Evolutionary conservation across 2,329 filamentous ascomycete species (phyloP), one percentile per base, ranked within the genome.

Genomic region (Ophiostoma ips): DNA sequence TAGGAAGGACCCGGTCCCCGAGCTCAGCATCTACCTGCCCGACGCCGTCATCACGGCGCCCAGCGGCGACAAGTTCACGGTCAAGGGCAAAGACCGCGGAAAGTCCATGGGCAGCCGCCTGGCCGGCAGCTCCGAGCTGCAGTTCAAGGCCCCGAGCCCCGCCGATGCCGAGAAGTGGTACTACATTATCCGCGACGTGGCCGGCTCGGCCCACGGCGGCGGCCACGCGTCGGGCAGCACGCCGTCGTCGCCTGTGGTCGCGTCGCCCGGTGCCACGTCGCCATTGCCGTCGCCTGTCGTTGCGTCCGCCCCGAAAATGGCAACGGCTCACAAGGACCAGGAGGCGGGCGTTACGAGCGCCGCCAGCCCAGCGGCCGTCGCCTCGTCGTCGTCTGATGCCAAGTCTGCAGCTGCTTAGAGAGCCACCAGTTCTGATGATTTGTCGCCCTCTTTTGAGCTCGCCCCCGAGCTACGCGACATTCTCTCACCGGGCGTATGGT

Each of bases 1-100:
- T 48, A 72, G 74, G 45, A 68, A 78, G 59, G 87, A 94, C 54
- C 87, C 87, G 10, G 73, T 76, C 51, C 90, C 92, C 0, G 90
- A 98, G 63, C 71, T 92, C 37, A 92, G 85, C 13, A 79, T 98
- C 57, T 96, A 90, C 66, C 79, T 98, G 1, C 89, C 92, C 11
- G 92, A 98, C 59, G 94, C 90, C 58, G 67, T 82, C 43, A 77
- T 96, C 51, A 87, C 88, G 52, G 61, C 68, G 1, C 76, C 77
- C 12, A 80, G 73, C 56, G 88, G 84, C 49, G 77, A 83, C 53
- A 95, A 94, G 67, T 96, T 98, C 74, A 87, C 80, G 61, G 75
- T 98, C 65, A 95, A 95, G 71, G 92, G 92, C 65, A 96, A 96
- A 67, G 89, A 98, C 63, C 79, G 83, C 51, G 83, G 82, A 60